Conservation (phyloP, 2,329 filamentous ascomycete genomes). For the Zarea fungicola region DNA sequence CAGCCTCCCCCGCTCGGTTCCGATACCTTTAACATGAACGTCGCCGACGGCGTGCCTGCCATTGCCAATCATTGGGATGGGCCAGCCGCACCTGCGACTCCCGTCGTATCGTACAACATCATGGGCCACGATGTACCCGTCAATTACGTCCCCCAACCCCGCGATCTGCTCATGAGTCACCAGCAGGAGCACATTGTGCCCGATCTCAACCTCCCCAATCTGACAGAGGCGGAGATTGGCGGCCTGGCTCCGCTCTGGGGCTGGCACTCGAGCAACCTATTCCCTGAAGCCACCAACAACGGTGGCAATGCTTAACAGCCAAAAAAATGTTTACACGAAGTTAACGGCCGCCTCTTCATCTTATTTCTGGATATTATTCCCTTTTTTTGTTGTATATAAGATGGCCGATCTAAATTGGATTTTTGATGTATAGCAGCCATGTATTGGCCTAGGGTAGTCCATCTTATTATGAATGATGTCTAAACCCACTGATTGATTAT, state of each 20-base stretch:
- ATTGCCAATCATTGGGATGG: slow-evolving; percentile 10
- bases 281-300: slow-evolving; percentile 16
- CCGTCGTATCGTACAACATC: slow-evolving; percentile 10
- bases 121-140: slow-evolving; percentile 11
- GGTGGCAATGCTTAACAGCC: neutral
- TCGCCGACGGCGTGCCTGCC: slow-evolving; percentile 6
- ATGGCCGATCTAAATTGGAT: too few relatives aligned
- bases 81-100: neutral
- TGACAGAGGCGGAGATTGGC: slow-evolving; percentile 19
- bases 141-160: slow-evolving; percentile 4
- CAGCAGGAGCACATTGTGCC: slow-evolving; percentile 6
- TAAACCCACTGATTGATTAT: too few relatives aligned
- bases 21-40: slow-evolving; percentile 8
- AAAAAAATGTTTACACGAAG: neutral
- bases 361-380: too few relatives aligned
- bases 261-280: slow-evolving; percentile 21
- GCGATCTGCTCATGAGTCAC: slow-evolving; percentile 3
- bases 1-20: slow-evolving; percentile 5
- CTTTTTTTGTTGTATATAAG: too few relatives aligned
- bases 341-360: neutral
- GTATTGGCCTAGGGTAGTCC: too few relatives aligned
- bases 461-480: too few relatives aligned
- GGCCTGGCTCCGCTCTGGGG: slow-evolving; percentile 21
- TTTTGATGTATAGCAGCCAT: too few relatives aligned
- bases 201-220: slow-evolving; percentile 18